Conservation (phyloP, 148 eudicot genomes). For the Camellia sinensis region DNA sequence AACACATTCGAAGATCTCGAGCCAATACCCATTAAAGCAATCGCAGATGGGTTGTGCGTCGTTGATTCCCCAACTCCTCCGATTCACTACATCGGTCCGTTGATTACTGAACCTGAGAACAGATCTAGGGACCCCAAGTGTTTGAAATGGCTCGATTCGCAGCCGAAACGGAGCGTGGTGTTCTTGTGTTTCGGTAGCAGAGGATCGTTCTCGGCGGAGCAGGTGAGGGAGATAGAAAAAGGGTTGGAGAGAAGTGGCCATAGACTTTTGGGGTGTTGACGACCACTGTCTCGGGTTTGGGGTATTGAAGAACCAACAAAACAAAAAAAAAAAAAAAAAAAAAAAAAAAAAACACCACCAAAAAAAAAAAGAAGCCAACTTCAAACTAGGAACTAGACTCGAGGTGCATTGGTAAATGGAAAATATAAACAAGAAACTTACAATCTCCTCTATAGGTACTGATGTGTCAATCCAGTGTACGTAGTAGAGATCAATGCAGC, state of each 20-base stretch:
- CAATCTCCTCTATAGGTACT: too few relatives aligned
- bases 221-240: conserved; percentile 24
- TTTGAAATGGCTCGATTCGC: conserved; percentile 30
- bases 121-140: conserved; percentile 14
- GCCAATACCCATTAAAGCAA: conserved; percentile 23
- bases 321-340: too few relatives aligned
- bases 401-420: too few relatives aligned
- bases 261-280: conserved; percentile 28
- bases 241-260: conserved; percentile 26
- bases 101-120: conserved; percentile 3
- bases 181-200: conserved; percentile 38
- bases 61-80: conserved; percentile 23
- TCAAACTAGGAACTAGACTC: too few relatives aligned
- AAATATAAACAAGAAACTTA: too few relatives aligned
- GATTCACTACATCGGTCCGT: conserved; percentile 24
- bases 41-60: conserved; percentile 22
- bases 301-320: too few relatives aligned
- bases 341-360: too few relatives aligned
- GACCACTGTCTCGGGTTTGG: too few relatives aligned
- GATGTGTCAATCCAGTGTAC: too few relatives aligned
- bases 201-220: conserved; percentile 21
- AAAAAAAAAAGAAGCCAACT: too few relatives aligned
- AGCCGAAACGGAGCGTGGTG: conserved; percentile 28
- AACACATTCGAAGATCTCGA: conserved; percentile 34
- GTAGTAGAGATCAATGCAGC: too few relatives aligned